Percentiles rank a stretch among this genome's conserved stretches.
These are phyloP conservation scores for Cryptosporidium sp. DNA, from an alignment of 169 alveolate species.

Conservation along the genomic window DNA sequence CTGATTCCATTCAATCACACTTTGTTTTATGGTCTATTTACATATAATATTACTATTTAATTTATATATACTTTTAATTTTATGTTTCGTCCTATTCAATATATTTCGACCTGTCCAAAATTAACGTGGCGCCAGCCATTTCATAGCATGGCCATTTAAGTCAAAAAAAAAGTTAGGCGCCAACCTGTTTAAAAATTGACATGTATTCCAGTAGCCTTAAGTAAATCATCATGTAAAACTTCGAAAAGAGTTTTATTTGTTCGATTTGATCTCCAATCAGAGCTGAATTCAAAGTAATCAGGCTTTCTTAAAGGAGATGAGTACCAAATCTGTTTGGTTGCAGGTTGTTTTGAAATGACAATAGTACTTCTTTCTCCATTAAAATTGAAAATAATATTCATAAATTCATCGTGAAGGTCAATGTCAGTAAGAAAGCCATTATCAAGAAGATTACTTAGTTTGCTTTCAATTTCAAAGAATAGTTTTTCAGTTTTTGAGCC, in stretches of 20 bases:
- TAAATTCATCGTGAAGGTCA: conserved; percentile 60
- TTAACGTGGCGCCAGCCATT: neutral
- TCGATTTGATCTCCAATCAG: conserved; percentile 48
- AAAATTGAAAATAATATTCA: conserved; percentile 36
- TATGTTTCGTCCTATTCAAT: no score
- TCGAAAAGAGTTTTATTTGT: conserved; percentile 25
- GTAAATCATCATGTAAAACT: conserved; percentile 17
- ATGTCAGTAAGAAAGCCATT: conserved; percentile 18
- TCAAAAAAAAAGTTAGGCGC: neutral
- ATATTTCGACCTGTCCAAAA: neutral
- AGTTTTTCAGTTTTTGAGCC: conserved; percentile 17
- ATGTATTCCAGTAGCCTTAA: conserved; percentile 27
- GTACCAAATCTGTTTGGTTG: conserved; percentile 71
- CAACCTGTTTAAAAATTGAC: conserved; percentile 9
- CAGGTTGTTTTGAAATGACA: conserved; percentile 58
- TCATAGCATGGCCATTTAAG: neutral
- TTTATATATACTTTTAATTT: neutral
- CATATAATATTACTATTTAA: neutral
- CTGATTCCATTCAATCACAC: conserved; percentile 7
- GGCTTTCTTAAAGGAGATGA: conserved; percentile 67
- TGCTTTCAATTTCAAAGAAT: conserved; percentile 18
- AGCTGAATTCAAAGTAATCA: conserved; percentile 43
- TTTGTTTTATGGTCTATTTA: neutral
- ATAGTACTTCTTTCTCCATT: conserved; percentile 8
- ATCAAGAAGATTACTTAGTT: neutral